Evolutionary conservation across 306 rosid species (phyloP), one percentile per base, ranked within the genome.

Genomic region (Ormosia semicastrata): DNA sequence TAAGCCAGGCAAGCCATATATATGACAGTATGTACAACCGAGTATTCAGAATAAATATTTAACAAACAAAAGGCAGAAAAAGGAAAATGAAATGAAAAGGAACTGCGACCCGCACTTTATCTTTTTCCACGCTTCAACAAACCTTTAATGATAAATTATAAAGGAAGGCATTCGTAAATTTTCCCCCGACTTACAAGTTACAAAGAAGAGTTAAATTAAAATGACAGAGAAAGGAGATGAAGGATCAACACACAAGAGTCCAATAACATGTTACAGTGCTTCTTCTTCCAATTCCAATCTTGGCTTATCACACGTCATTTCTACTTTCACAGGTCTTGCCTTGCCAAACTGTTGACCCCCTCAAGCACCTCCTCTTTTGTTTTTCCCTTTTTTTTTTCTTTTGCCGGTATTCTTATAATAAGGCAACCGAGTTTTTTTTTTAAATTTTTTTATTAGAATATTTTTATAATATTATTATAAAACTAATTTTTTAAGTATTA

Each of bases 141-240:
- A 6, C 18, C 34, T 33, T 73, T 3, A 15, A 65, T 70, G 70
- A 78, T 77, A 67, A 81, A 72, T 77, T 84, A 70, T 37, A 82
- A 85, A 80, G 84, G 80, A 83, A 66, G 80, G 54, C 59, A 77
- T 81, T 84, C 75, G 37, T 67, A 80, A 76, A 83, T 56, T 57
- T 63, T 60, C 49, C 33, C 75, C 54, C 58, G 64, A 67, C 71
- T 76, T 0, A 36, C 40, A 36, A 36, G 40, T 36, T 67, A 6
- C n/a, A 32, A 64, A 2, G 14, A 8, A 64, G 77, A 53, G 56
- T 17, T 34, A 50, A 73, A 11, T 66, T 52, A 78, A 29, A 78
- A 75, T 14, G 44, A 30, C 3, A 49, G 18, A 40, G 8, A n/a
- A 8, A 49, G 5, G 46, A 33, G 36, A 36, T 4, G 5, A 64